A percentile compares a stretch with the other conserved stretches of the same genome.
Evolutionary conservation across 345 rosid species (phyloP).

Genomic region (Aegle marmelos): DNA sequence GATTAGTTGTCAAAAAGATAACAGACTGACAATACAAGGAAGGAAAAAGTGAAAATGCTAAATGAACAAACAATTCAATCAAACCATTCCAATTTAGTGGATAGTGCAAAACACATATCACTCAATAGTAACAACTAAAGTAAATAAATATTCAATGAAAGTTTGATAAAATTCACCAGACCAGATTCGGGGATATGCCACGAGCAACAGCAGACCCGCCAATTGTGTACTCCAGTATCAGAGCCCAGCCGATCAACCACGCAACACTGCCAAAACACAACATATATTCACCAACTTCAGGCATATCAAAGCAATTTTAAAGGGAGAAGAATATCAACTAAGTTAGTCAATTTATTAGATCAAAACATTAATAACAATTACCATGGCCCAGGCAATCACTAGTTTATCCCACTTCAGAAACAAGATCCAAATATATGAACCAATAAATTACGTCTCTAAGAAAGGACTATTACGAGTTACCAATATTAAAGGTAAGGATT

Average conservation of each 20-base stretch:
- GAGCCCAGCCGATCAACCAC: conserved; percentile 96
- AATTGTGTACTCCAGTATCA: conserved; percentile 87
- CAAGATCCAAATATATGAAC: not conserved
- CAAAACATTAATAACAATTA: not conserved
- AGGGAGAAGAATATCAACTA: not conserved
- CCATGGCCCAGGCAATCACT: not conserved
- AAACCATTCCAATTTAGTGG: not conserved
- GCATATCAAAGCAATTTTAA: not conserved
- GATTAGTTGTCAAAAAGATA: not conserved
- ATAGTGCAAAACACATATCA: not conserved
- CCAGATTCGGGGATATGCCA: conserved; percentile 84
- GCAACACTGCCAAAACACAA: conserved; percentile 53
- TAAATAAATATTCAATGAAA: not conserved
- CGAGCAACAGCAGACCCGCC: conserved; percentile 97
- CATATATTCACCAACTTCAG: not conserved
- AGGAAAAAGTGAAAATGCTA: not conserved
- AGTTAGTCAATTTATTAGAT: not conserved
- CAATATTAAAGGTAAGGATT: not conserved
- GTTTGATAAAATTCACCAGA: conserved; percentile 17
- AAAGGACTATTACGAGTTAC: conserved; percentile 1
- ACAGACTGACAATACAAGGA: not conserved
- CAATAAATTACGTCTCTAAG: not conserved
- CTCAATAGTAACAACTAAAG: not conserved
- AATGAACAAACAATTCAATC: not conserved
- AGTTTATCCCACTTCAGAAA: not conserved